Percentiles rank a stretch among this genome's conserved stretches.
These are phyloP conservation scores for Exophiala lecanii-corni DNA, from an alignment of 2,329 filamentous ascomycete genomes.

Conservation along the genomic window DNA sequence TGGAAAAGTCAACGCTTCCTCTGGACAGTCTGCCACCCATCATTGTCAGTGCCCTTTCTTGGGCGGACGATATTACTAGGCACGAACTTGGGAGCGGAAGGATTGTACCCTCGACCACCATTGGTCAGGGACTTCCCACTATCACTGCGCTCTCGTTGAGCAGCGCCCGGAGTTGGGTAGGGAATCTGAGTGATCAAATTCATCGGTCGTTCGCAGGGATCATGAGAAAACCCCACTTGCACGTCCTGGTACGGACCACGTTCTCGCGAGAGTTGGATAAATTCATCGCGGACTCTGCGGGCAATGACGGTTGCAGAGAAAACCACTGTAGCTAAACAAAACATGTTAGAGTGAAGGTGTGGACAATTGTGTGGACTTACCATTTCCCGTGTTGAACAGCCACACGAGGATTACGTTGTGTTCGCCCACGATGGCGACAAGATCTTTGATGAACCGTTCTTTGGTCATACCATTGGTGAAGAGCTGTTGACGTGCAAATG, in stretches of 20 bases:
- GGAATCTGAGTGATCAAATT: constrained; percentile 30
- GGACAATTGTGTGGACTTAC: constrained; percentile 28
- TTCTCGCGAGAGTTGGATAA: constrained; percentile 29
- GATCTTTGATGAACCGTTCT: constrained; percentile 34
- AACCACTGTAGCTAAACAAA: constrained; percentile 34
- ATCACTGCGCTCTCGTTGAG: constrained; percentile 16
- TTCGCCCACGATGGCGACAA: constrained; percentile 31
- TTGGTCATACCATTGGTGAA: constrained; percentile 34
- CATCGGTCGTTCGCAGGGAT: constrained; percentile 39
- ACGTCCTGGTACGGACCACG: constrained; percentile 32
- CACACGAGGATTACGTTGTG: constrained; percentile 39
- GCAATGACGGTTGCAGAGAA: constrained; percentile 36
- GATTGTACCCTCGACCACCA: constrained; percentile 15
- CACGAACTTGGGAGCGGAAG: constrained; percentile 16
- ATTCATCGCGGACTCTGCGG: constrained; percentile 32
- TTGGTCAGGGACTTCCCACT: constrained; percentile 17
- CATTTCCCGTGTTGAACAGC: constrained; percentile 41
- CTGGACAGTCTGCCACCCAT: constrained; percentile 23
- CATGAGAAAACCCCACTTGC: constrained; percentile 36
- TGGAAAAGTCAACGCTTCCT: constrained; percentile 12
- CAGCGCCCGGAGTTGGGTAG: constrained; percentile 7
- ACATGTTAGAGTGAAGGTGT: constrained; percentile 2
- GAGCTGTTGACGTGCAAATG: constrained; percentile 37
- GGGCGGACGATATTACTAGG: constrained; percentile 10
- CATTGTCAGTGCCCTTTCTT: constrained; percentile 19